Conservation (phyloP, 2,329 filamentous ascomycete species). For the Penicillium sp. region DNA sequence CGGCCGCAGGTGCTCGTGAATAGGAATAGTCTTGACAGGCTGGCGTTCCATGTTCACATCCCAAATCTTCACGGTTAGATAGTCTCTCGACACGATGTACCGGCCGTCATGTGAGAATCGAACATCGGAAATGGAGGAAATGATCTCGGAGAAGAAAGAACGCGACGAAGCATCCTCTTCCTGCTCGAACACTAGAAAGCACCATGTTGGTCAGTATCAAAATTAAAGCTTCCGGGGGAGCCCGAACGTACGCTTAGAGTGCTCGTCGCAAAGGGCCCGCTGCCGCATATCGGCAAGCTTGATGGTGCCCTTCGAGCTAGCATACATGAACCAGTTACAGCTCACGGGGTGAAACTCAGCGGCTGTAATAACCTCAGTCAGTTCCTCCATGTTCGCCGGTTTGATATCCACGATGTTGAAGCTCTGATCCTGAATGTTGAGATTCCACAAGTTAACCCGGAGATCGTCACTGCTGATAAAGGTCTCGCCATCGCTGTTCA, state of each 20-base stretch:
- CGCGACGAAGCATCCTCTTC: constrained; percentile 96
- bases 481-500: constrained; percentile 98
- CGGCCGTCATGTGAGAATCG: constrained; percentile 95
- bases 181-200: constrained; percentile 83
- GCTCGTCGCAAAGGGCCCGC: constrained; percentile 92
- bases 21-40: constrained; percentile 96
- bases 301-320: constrained; percentile 97
- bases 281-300: constrained; percentile 98
- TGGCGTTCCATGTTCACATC: constrained; percentile 99
- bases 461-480: constrained; percentile 99
- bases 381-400: constrained; percentile 98
- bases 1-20: constrained; percentile 93
- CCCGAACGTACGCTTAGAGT: constrained; percentile 77
- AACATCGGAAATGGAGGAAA: constrained; percentile 98
- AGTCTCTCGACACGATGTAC: constrained; percentile 96
- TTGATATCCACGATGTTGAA: constrained; percentile 99
- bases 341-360: constrained; percentile 95
- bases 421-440: constrained; percentile 98
- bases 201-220: not conserved
- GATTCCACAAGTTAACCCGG: constrained; percentile 97
- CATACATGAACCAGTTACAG: constrained; percentile 99
- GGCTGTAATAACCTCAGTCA: constrained; percentile 97
- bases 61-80: constrained; percentile 99
- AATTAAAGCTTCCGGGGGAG: not conserved
- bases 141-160: constrained; percentile 99